Conservation (phyloP, 1,284 basidiomycete species). For the Tylopilus orsonianus region DNA sequence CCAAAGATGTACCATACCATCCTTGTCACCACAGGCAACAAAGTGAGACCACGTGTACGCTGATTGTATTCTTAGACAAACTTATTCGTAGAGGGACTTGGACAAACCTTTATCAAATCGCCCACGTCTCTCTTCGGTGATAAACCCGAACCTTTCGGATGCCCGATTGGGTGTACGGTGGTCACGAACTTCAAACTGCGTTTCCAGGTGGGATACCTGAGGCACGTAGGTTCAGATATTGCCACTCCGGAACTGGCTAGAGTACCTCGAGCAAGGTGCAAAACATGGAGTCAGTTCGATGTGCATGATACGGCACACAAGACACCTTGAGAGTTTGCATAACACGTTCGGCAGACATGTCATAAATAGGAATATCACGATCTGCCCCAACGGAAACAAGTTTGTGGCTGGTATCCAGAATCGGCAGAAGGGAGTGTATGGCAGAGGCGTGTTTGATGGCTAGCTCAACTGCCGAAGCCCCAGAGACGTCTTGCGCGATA, state of each 20-base stretch:
- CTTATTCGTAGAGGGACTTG: neutral
- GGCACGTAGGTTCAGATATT: neutral
- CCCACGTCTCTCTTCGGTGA: slow-evolving; percentile 38
- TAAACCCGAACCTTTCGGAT: slow-evolving; percentile 47
- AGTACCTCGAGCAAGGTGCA: slow-evolving; percentile 47
- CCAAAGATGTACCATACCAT: slow-evolving; percentile 47
- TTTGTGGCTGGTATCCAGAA: slow-evolving; percentile 47
- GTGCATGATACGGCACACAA: slow-evolving; percentile 46
- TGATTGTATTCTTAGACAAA: slow-evolving; percentile 12
- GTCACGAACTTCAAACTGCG: slow-evolving; percentile 53
- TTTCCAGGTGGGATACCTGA: slow-evolving; percentile 50
- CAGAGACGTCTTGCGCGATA: slow-evolving; percentile 34
- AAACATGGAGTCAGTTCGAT: slow-evolving; percentile 38
- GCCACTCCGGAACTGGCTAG: neutral
- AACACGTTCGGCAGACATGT: slow-evolving; percentile 45
- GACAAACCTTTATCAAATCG: slow-evolving; percentile 44
- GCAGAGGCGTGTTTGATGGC: slow-evolving; percentile 45
- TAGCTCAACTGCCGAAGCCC: slow-evolving; percentile 32
- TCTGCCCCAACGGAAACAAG: slow-evolving; percentile 50
- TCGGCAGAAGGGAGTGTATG: slow-evolving; percentile 44
- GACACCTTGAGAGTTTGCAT: slow-evolving; percentile 41
- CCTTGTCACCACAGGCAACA: slow-evolving; percentile 46
- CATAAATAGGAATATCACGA: slow-evolving; percentile 45
- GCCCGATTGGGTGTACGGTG: slow-evolving; percentile 37
- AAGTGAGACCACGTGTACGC: slow-evolving; percentile 33